These are phyloP conservation scores for Ceratocystiopsis minuta DNA, from an alignment of 2,329 filamentous ascomycete genomes.

Conservation along the genomic window DNA sequence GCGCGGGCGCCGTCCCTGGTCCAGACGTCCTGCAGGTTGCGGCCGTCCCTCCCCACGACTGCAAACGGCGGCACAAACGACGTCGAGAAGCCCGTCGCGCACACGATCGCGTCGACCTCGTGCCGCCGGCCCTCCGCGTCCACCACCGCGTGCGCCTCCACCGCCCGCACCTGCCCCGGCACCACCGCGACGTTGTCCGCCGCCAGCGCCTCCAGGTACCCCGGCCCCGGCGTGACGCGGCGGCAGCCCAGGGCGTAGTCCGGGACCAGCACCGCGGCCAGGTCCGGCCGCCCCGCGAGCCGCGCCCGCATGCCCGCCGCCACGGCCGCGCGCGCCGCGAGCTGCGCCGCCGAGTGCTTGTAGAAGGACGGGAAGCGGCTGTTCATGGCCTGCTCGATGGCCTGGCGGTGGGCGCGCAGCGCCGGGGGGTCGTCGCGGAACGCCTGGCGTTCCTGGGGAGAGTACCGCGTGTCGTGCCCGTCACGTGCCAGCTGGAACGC, in stretches of 20 bases:
- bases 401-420: slow-evolving; percentile 1
- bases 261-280: slow-evolving; percentile 19
- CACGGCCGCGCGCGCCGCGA: slow-evolving; percentile 21
- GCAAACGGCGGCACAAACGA: slow-evolving; percentile 16
- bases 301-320: slow-evolving; percentile 15
- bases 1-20: not conserved
- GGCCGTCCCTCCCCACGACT: slow-evolving; percentile 2
- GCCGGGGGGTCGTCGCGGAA: slow-evolving; percentile 2
- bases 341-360: slow-evolving; percentile 8
- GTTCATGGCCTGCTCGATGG: slow-evolving; percentile 5
- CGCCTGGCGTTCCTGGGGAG: slow-evolving; percentile 1
- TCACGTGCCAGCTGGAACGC: not conserved
- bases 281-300: not conserved
- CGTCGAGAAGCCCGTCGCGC: slow-evolving; percentile 20
- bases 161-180: slow-evolving; percentile 19
- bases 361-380: slow-evolving; percentile 1
- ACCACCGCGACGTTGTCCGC: slow-evolving; percentile 25
- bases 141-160: slow-evolving; percentile 17
- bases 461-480: slow-evolving; percentile 1
- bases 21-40: slow-evolving; percentile 9
- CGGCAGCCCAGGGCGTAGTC: slow-evolving; percentile 24
- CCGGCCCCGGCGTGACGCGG: slow-evolving; percentile 23
- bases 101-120: slow-evolving; percentile 12
- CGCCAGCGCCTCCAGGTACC: slow-evolving; percentile 23
- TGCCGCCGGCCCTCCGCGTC: slow-evolving; percentile 13